A percentile compares a stretch with the other conserved stretches of the same genome.
Conservation (phyloP, 176 grass and related monocot species). For the Urochloa ruziziensis region DNA sequence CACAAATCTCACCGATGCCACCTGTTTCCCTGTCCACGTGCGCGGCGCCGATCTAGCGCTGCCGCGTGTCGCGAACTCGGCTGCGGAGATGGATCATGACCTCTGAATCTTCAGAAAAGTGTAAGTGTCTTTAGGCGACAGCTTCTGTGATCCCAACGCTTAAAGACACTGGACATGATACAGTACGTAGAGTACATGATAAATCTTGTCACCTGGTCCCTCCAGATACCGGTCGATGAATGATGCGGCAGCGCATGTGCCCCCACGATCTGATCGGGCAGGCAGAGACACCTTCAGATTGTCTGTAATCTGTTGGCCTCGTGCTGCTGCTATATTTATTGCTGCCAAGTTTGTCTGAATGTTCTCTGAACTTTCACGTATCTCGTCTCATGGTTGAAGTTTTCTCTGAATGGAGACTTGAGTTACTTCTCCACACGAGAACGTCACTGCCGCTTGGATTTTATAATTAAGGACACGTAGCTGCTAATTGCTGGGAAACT, state of each 20-base stretch:
- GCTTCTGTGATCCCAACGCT: not conserved
- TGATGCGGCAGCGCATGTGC: constrained; percentile 6
- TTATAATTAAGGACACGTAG: too few species aligned
- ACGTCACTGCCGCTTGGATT: not conserved
- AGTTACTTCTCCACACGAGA: not conserved
- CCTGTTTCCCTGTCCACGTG: not conserved
- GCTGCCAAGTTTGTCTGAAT: constrained; percentile 11
- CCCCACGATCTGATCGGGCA: not conserved
- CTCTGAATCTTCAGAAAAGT: not conserved
- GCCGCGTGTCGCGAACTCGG: not conserved
- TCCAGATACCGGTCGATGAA: not conserved
- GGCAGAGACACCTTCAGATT: not conserved
- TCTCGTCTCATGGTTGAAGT: not conserved
- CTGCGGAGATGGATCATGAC: not conserved
- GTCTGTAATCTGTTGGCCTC: not conserved
- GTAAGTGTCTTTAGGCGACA: not conserved
- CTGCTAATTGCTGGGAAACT: not conserved
- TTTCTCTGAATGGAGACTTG: not conserved
- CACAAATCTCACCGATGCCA: not conserved
- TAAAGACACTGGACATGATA: too few species aligned
- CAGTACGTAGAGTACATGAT: too few species aligned
- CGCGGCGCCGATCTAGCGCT: not conserved
- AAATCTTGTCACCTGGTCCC: not conserved
- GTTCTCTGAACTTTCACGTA: not conserved
- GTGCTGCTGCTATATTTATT: not conserved